These are phyloP conservation scores for Sarocladium strictum DNA, from an alignment of 2,329 filamentous ascomycete species.

Conservation along the genomic window DNA sequence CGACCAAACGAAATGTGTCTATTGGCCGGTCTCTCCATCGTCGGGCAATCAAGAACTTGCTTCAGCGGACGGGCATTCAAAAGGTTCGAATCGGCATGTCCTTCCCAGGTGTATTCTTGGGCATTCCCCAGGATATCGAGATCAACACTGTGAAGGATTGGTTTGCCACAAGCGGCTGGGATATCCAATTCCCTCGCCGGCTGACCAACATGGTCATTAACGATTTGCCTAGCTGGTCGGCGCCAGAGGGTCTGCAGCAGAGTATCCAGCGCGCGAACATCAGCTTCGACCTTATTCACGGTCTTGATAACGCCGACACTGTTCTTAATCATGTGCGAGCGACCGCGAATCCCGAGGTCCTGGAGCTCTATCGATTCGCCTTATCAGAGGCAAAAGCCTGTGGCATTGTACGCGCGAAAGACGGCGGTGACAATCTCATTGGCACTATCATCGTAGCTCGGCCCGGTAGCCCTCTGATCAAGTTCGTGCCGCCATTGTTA, in stretches of 20 bases:
- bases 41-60: conserved; percentile 69
- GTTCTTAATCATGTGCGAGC: conserved; percentile 71
- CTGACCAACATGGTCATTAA: conserved; percentile 65
- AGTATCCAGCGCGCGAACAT: conserved; percentile 67
- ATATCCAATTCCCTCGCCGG: conserved; percentile 54
- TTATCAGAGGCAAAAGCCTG: conserved; percentile 66
- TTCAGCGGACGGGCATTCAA: conserved; percentile 64
- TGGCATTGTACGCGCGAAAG: conserved; percentile 78
- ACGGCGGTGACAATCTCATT: conserved; percentile 59
- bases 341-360: conserved; percentile 68
- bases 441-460: conserved; percentile 78
- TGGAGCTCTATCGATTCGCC: conserved; percentile 74
- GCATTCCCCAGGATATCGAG: conserved; percentile 59
- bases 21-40: conserved; percentile 88
- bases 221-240: conserved; percentile 65
- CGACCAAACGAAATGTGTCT: conserved; percentile 75
- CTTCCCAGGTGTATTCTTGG: conserved; percentile 80
- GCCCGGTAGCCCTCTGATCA: conserved; percentile 59
- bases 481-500: conserved; percentile 63
- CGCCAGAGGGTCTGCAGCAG: conserved; percentile 70
- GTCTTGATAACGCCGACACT: conserved; percentile 66
- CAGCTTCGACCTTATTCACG: conserved; percentile 78
- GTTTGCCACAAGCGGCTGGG: conserved; percentile 91
- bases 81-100: conserved; percentile 76
- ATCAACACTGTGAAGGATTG: conserved; percentile 55